Evolutionary conservation across 371 early-diverging fungal genomes (phyloP), one percentile per base, ranked within the genome.

Genomic region (Rhizopus delemar): DNA sequence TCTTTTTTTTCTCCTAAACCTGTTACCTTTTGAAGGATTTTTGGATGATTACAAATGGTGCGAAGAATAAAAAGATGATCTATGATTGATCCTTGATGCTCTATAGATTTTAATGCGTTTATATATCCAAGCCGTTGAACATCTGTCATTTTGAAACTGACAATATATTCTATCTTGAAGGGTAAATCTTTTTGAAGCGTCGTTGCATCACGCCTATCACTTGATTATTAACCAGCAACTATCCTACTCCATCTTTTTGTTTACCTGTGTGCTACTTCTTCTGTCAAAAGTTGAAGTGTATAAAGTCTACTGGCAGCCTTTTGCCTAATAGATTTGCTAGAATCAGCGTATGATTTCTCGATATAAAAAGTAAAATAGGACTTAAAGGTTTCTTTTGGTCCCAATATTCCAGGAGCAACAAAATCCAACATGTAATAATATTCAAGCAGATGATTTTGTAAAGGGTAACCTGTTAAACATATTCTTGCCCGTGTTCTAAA

Each of bases 391-490:
- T 58, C 53, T 5, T 80, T 38, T 4, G 66, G 60, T 22, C 91
- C 90, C 12, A 93, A 66, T 35, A 78, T 84, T 5, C 76, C 78
- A 0, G 90, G 88, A 0, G 70, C 79, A 34, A 86, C 80, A 66
- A 91, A 91, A 52, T 91, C 76, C 11, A 93, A 76, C 88, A 91
- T 89, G 52, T 77, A 78, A 57, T 83, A 87, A 52, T 87, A 88
- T 51, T 84, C 88, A 11, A 50, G 29, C 33, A 96, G 63, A 41
- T 87, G 83, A 64, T 94, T 95, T 65, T 96, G 97, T 16, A 96
- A 70, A 4, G 97, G 97, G 43, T 87, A 90, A 0, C 95, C 97
- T 0, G 95, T 93, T 58, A 96, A 60, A 57, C 90, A 87, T n/a
- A 94, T 73, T 16, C 93, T 78, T 3, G 82, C 73, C 1, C 59